A percentile compares a stretch with the other conserved stretches of the same genome.
These are phyloP conservation scores for Saprolegnia parasitica DNA, from an alignment of 352 stramenopile species.

Conservation along the genomic window DNA sequence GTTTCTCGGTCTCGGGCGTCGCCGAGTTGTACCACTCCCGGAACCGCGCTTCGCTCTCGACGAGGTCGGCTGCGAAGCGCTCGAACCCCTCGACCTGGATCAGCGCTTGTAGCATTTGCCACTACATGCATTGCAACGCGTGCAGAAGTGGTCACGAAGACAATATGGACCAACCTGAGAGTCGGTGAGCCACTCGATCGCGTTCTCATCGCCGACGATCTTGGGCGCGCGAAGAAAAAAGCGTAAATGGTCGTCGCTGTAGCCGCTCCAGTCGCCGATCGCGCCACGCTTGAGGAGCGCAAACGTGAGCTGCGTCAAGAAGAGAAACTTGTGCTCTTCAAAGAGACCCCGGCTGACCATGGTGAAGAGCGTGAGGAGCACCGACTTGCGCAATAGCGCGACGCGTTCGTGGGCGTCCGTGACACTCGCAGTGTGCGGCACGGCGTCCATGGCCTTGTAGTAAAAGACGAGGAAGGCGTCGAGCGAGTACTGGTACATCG, in stretches of 20 bases:
- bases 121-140: conserved; percentile 34
- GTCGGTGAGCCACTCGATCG: conserved; percentile 80
- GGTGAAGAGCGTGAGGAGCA: conserved; percentile 84
- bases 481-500: conserved; percentile 94
- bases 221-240: conserved; percentile 82
- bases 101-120: conserved; percentile 74
- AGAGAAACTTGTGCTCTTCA: conserved; percentile 89
- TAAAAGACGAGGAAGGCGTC: conserved; percentile 88
- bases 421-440: conserved; percentile 37
- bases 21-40: conserved; percentile 89
- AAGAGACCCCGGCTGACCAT: conserved; percentile 89
- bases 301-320: conserved; percentile 86
- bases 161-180: conserved; percentile 34
- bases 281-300: conserved; percentile 61
- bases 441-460: conserved; percentile 68
- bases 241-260: conserved; percentile 58
- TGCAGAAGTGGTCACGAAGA: not conserved
- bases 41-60: conserved; percentile 87
- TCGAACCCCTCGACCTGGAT: conserved; percentile 81
- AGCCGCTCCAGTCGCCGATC: conserved; percentile 63
- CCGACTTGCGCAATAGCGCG: conserved; percentile 53
- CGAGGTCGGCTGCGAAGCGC: conserved; percentile 78
- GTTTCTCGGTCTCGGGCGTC: conserved; percentile 81
- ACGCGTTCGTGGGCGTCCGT: conserved; percentile 52
- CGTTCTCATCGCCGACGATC: conserved; percentile 55